Evolutionary conservation across 306 rosid species (phyloP), one percentile per base, ranked within the genome.

Genomic region (Inga oerstediana): DNA sequence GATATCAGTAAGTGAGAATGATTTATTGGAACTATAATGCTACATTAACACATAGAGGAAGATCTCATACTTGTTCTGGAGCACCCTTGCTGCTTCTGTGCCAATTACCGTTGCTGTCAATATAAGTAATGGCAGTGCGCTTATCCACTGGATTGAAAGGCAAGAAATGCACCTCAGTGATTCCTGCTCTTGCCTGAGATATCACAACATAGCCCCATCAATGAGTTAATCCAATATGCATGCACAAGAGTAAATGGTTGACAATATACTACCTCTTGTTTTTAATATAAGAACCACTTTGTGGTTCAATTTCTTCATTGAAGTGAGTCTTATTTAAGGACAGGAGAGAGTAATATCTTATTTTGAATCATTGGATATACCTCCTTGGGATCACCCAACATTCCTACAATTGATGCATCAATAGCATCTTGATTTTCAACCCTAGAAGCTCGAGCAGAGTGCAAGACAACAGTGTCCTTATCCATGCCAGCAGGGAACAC

Each of bases 81-180:
- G 98, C 98, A 83, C 98, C 98, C 84, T 94, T 94, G 93, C 97
- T 93, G 80, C 92, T 82, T 80, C 98, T 79, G 80, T 91, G 89
- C 97, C 98, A 93, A 71, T 89, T 44, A 10, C 93, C 93, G 3
- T 90, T 10, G n/a, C 8, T 14, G 24, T 94, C 97, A 69, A 90
- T 82, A 86, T 88, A 94, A 84, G 98, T 94, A 71, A 89, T 93
- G 62, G 98, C 98, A 5, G 97, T 94, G 75, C 97, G 97, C 79
- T 94, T 94, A 0, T 89, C 97, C 59, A 94, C 98, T 0, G 97
- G 98, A 76, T 94, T 94, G 89, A 94, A 94, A 66, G 97, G 98
- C 82, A 94, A 81, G 93, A 94, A 94, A 88, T 94, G 98, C 68
- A 94, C 89, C 85, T 94, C 97, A 20, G 84, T 89, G 87, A 94